Evolutionary conservation across 2,329 filamentous ascomycete genomes (phyloP).

Genomic region (Sclerotinia subarctica): DNA sequence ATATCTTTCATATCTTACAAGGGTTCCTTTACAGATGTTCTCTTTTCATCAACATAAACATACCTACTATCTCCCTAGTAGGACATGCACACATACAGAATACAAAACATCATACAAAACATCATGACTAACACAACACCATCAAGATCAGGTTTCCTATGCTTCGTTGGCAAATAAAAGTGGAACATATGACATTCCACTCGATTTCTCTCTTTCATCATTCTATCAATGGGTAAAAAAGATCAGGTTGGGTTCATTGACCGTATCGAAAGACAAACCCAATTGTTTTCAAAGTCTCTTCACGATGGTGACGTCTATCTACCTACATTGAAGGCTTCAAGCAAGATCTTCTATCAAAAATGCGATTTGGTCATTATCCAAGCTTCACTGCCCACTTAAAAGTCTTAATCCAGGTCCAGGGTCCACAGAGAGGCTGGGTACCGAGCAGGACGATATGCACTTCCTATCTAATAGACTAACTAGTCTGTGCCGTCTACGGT

Average conservation of each 20-base stretch:
- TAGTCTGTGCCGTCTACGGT: background rate
- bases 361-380: background rate
- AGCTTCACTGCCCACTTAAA: background rate
- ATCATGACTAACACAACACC: background rate
- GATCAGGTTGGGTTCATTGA: background rate
- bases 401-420: constrained; percentile 2
- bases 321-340: background rate
- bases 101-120: background rate
- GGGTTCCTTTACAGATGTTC: background rate
- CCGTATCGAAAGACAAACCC: background rate
- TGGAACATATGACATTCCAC: background rate
- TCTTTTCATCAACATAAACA: no score
- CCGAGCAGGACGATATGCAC: background rate
- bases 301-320: background rate
- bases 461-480: background rate
- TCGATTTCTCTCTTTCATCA: background rate
- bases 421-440: constrained; percentile 6
- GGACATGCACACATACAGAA: background rate
- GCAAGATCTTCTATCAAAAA: constrained; percentile 1
- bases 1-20: background rate
- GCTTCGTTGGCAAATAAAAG: constrained; percentile 12
- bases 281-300: background rate
- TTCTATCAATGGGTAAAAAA: background rate
- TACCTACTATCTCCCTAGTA: background rate
- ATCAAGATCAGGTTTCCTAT: background rate